phyloP scores from a whole-genome alignment of 306 rosid genomes.

The Vigna unguiculata region DNA sequence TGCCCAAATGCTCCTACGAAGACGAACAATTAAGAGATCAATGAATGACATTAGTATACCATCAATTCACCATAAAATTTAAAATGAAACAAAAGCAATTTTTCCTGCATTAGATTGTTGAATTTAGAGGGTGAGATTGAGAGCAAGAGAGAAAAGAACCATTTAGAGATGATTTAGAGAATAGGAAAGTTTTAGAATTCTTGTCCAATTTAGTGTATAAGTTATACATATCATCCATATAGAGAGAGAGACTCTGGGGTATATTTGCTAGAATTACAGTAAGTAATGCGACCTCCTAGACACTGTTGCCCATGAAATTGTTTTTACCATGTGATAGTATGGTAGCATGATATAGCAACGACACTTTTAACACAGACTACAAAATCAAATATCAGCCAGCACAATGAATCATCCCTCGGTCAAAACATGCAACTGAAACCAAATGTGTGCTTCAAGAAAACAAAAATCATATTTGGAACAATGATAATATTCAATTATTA shows the following conservation, averaged over 20 bases:
- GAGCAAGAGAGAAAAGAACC: too few species aligned
- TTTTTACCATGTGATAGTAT: neutral
- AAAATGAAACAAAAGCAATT: neutral
- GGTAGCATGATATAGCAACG: neutral
- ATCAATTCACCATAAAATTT: constrained; percentile 6
- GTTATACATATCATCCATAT: neutral
- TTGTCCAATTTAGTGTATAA: neutral
- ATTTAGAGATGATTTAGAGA: neutral
- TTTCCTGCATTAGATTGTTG: neutral
- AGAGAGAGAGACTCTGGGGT: neutral
- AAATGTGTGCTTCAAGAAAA: constrained; percentile 6
- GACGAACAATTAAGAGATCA: constrained; percentile 24
- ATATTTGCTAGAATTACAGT: neutral
- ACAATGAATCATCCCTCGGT: neutral
- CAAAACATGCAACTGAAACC: constrained; percentile 1
- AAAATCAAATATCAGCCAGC: neutral
- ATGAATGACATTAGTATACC: neutral
- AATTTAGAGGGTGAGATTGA: too few species aligned
- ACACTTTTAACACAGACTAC: neutral
- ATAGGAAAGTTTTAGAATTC: neutral
- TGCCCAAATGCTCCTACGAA: constrained; percentile 69
- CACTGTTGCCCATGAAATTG: neutral
- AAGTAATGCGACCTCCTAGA: neutral
- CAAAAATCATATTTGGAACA: neutral
- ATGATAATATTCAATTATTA: neutral